Evolutionary conservation across 768 basidiomycete genomes (phyloP), one percentile per base, ranked within the genome.

Genomic region (Macrolepiota dolichaula): DNA sequence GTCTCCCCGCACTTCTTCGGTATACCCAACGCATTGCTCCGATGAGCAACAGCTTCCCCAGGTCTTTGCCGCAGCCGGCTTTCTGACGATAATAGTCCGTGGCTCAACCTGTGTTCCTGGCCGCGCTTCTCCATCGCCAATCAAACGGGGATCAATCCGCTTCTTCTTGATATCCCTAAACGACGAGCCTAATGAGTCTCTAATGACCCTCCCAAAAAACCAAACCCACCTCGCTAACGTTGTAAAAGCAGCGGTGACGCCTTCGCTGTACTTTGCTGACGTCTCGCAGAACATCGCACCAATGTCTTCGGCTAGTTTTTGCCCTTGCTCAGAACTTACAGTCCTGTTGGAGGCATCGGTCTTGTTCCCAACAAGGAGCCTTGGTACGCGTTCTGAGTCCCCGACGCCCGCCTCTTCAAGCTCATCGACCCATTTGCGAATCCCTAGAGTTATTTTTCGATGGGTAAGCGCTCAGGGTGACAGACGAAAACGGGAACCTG

Each of bases 291-390:
- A 59, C 13, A 35, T 3, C 25, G 58, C 51, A 17, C 58, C 58
- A 9, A 59, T 44, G 1, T 52, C 29, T 46, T 46, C 58, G 7
- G 58, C 58, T 3, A 52, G 40, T 5, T 24, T 59, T 15, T 29
- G 37, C 9, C 58, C 58, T 44, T 37, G 58, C 19, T 52, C 51
- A 36, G 40, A 32, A 7, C 42, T 53, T 25, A 59, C 58, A 42
- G 22, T 51, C 32, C 58, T 27, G 6, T 44, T 32, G 10, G 51
- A 2, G 11, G 58, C 3, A 13, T 59, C 58, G 9, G 27, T 59
- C 12, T 59, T 59, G 29, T 59, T 59, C 27, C 58, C 58, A 6
- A 59, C 50, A 5, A 59, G 58, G 19, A 59, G 42, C 38, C 35
- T 59, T 29, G 58, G 58, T 22, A 52, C 40, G 37, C 17, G 37